phyloP scores from a whole-genome alignment of 2,329 filamentous ascomycete species.

The Aureobasidium sp. region DNA sequence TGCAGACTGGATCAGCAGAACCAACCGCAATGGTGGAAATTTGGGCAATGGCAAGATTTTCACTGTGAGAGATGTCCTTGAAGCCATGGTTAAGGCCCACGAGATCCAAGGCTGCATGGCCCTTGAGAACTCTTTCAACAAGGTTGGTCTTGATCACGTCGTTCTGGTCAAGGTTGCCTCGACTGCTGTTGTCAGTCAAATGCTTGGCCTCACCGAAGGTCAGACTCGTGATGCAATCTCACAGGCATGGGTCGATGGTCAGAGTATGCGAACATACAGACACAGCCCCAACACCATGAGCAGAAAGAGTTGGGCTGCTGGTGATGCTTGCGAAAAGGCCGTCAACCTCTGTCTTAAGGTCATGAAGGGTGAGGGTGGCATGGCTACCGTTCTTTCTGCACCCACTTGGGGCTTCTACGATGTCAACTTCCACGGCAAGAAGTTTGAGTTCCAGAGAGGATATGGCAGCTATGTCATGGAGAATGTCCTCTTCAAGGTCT shows the following conservation, averaged over 20 bases:
- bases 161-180: slow-evolving; percentile 97
- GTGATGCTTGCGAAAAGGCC: slow-evolving; percentile 96
- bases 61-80: slow-evolving; percentile 82
- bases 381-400: slow-evolving; percentile 87
- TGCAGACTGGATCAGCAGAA: slow-evolving; percentile 94
- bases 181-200: slow-evolving; percentile 86
- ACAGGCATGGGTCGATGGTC: slow-evolving; percentile 95
- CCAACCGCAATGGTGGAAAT: slow-evolving; percentile 77
- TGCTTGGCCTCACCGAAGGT: slow-evolving; percentile 80
- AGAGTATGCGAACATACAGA: slow-evolving; percentile 91
- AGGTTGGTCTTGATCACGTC: slow-evolving; percentile 95
- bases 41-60: slow-evolving; percentile 66
- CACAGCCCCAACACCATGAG: slow-evolving; percentile 99
- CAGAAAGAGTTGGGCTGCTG: slow-evolving; percentile 96
- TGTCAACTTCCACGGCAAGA: slow-evolving; percentile 90
- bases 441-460: slow-evolving; percentile 89
- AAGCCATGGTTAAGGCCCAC: slow-evolving; percentile 94
- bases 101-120: slow-evolving; percentile 98
- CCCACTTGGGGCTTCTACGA: slow-evolving; percentile 99
- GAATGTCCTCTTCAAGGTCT: slow-evolving; percentile 99
- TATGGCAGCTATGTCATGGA: slow-evolving; percentile 99
- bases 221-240: slow-evolving; percentile 94
- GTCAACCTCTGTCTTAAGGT: slow-evolving; percentile 98
- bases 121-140: slow-evolving; percentile 97
- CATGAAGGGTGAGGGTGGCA: slow-evolving; percentile 81